Evolutionary conservation across 1,139 yeast genomes (phyloP).

Genomic region (Candida buenavistaensis): DNA sequence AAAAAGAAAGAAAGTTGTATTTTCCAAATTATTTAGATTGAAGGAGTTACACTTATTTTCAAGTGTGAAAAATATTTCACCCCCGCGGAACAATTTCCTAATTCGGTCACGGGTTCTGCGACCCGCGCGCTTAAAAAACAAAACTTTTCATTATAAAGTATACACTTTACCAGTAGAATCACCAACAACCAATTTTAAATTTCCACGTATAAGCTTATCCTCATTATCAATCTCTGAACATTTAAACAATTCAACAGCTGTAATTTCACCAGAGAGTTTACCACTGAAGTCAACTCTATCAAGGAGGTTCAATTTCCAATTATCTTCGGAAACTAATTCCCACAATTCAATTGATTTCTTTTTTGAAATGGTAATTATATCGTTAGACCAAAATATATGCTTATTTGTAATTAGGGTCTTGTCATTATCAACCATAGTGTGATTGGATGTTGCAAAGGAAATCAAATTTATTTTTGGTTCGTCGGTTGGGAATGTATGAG

Average conservation of each 20-base stretch:
- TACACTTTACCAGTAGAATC: conserved; percentile 43
- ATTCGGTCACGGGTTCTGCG: too few species aligned
- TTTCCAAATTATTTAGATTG: too few species aligned
- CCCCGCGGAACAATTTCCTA: too few species aligned
- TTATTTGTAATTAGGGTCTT: conserved; percentile 22
- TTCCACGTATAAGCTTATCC: conserved; percentile 37
- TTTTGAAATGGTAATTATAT: conserved; percentile 29
- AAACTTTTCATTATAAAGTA: conserved; percentile 13
- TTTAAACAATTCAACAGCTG: conserved; percentile 32
- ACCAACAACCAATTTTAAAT: conserved; percentile 33
- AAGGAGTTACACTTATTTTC: too few species aligned
- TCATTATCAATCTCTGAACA: conserved; percentile 34
- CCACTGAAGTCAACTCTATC: conserved; percentile 19
- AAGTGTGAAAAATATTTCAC: too few species aligned
- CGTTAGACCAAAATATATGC: conserved; percentile 43
- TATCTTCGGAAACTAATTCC: conserved; percentile 23
- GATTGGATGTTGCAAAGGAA: conserved; percentile 35
- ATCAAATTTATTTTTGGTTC: conserved; percentile 20
- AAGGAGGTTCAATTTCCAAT: conserved; percentile 25
- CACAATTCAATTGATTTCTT: conserved; percentile 24
- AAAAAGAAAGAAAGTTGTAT: too few species aligned
- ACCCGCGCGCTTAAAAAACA: too few species aligned
- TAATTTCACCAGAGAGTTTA: conserved; percentile 20
- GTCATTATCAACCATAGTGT: conserved; percentile 26
- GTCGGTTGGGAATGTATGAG: conserved; percentile 16